Conservation (phyloP, 495 filamentous ascomycete species). For the Neurospora sp. region DNA sequence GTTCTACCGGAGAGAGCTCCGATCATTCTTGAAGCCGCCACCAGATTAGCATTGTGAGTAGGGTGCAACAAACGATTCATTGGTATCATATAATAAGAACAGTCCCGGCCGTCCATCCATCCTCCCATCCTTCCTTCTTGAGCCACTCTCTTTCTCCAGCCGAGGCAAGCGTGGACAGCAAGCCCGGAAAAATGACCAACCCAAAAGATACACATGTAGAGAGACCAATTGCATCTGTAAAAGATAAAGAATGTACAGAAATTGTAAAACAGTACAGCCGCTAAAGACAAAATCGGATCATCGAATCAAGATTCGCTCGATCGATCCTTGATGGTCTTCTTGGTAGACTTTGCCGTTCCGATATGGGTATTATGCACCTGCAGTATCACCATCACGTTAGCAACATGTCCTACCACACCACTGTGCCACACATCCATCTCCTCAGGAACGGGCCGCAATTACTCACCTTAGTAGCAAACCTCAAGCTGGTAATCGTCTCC, state of each 20-base stretch:
- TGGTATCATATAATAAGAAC: neutral
- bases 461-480: constrained; percentile 86
- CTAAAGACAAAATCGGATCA: neutral
- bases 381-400: neutral
- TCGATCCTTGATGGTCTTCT: constrained; percentile 28
- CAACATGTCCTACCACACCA: neutral
- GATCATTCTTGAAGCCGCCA: neutral
- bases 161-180: neutral
- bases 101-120: neutral
- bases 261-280: neutral
- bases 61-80: neutral
- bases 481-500: constrained; percentile 89
- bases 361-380: constrained; percentile 80
- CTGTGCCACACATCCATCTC: neutral
- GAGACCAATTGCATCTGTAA: neutral
- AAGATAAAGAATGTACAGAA: neutral
- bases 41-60: neutral
- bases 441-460: neutral
- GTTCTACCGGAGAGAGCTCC: neutral
- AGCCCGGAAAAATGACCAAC: neutral
- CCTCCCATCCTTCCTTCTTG: neutral
- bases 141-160: neutral
- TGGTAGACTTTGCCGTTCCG: constrained; percentile 70
- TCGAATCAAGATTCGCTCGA: constrained; percentile 11
- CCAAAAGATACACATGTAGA: neutral